Base-by-base conservation (phyloP, 345 rosid species). In the Salix exigua region DNA sequence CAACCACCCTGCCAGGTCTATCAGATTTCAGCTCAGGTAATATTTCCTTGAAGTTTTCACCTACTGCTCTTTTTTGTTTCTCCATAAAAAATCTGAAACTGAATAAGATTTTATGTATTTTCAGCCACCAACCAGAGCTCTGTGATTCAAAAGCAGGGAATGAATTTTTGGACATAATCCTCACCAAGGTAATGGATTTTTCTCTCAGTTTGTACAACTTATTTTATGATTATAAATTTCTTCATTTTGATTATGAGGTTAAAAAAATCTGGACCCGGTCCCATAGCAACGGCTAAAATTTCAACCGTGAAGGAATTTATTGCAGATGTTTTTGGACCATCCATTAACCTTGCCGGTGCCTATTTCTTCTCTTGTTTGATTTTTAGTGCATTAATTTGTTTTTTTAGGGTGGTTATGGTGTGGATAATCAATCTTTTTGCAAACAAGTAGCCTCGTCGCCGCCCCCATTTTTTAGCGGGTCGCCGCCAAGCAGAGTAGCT, bases 401-500 rank as follows among this genome's bases (percentile, higher is more conserved):
- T 38, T 19, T 53, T 78, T 78, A 93, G 94, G 88, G 91, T 87
- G 87, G 84, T 78, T 86, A 70, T 83, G 93, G 86, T 73, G 68
- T 73, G 71, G 91, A 91, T 23, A 58, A n/a, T 70, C 94, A 88
- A 77, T 72, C 85, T 71, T 71, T 84, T 73, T 82, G 84, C 65
- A 75, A 82, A 72, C 87, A 87, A 74, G 80, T 83, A 74, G 87
- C 89, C 79, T 86, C 88, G 89, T 85, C 97, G 89, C 91, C 93
- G 87, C 92, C 96, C 82, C 86, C 89, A 11, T 92, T 88, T 81
- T 92, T 92, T 79, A 79, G 91, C 18, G 99, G 98, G 85, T 96
- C 98, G 77, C 99, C 99, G 78, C 99, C 99, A 58, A 89, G 96
- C 88, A 89, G 99, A 93, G 99, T 96, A 77, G 87, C 94, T 92